phyloP scores from a whole-genome alignment of 129 eudicot genomes.

The Daucus carota region DH1_v3.0 NC_030385.2:10595501-10596000 shows the following conservation, averaged over 20 bases:
- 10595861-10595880: no score
- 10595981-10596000: background rate
- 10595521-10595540: slow-evolving; percentile 24
- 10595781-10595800: background rate
- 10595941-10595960: background rate
- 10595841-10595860: background rate
- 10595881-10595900: background rate
- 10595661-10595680: background rate
- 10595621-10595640: background rate
- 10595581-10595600: slow-evolving; percentile 8
- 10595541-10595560: slow-evolving; percentile 29
- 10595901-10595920: background rate
- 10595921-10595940: background rate
- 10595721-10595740: background rate
- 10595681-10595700: background rate
- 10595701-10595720: background rate
- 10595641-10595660: background rate
- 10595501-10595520: slow-evolving; percentile 23
- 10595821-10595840: background rate
- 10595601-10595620: background rate
- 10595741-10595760: background rate
- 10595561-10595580: slow-evolving; percentile 26
- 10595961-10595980: background rate
- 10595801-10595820: no score
- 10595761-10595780: no score